Conservation (phyloP, 306 rosid genomes). For the Casuarina glauca region DNA sequence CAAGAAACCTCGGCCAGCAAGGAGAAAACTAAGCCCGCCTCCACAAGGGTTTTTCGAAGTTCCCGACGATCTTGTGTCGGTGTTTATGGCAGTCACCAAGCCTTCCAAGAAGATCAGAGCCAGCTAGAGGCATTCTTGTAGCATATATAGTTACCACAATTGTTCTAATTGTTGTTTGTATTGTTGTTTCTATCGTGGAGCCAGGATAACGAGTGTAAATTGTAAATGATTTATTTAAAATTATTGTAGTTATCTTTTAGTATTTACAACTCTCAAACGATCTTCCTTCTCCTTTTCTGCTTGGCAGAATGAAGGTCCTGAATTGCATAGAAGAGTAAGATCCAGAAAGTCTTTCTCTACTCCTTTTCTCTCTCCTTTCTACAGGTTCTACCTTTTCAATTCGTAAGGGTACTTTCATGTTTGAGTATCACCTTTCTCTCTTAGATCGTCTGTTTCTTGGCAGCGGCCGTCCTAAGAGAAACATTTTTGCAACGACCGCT, state of each 20-base stretch:
- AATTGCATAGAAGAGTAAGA: neutral
- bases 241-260: neutral
- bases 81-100: slow-evolving; percentile 24
- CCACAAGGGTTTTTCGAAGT: slow-evolving; percentile 39
- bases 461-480: too few relatives aligned
- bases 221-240: neutral
- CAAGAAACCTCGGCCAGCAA: slow-evolving; percentile 41
- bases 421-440: too few relatives aligned
- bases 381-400: neutral
- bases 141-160: neutral
- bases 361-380: neutral
- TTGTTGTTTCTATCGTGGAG: neutral
- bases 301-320: neutral
- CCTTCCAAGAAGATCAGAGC: slow-evolving; percentile 42
- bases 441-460: too few relatives aligned
- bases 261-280: neutral
- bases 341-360: neutral
- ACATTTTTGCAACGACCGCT: too few relatives aligned
- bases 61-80: slow-evolving; percentile 49
- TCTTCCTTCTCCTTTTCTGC: neutral
- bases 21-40: slow-evolving; percentile 24
- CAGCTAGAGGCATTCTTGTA: slow-evolving; percentile 9
- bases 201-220: neutral
- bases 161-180: neutral
- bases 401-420: neutral